A percentile compares a stretch with the other conserved stretches of the same genome.
Conservation (phyloP, 768 basidiomycete genomes). For the Gloeostereum incarnatum region DNA sequence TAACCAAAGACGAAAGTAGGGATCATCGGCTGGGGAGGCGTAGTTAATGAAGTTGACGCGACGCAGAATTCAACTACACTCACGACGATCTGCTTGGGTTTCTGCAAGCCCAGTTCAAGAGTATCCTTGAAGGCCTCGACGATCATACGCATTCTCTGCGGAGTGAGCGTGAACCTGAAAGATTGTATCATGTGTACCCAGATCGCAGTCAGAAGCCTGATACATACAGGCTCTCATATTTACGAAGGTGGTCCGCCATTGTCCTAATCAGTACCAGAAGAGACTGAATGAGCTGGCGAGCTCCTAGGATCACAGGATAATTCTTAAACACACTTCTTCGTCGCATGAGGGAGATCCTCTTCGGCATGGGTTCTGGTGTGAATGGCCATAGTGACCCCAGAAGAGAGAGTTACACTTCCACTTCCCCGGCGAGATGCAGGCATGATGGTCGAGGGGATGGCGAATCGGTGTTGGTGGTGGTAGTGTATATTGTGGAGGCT, state of each 20-base stretch:
- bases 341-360: conserved; percentile 85
- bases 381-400: conserved; percentile 73
- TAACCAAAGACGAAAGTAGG: conserved; percentile 96
- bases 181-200: conserved; percentile 3
- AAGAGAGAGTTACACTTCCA: conserved; percentile 61
- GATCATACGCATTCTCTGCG: conserved; percentile 93
- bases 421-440: conserved; percentile 70
- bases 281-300: conserved; percentile 8
- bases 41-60: conserved; percentile 6
- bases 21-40: conserved; percentile 70
- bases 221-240: conserved; percentile 79
- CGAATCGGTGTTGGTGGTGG: conserved; percentile 1
- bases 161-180: conserved; percentile 72
- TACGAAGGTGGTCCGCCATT: conserved; percentile 89
- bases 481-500: too few species aligned
- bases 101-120: conserved; percentile 77
- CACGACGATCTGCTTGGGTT: conserved; percentile 82
- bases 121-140: conserved; percentile 94
- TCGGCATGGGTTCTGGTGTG: conserved; percentile 86
- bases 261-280: too few species aligned
- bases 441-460: conserved; percentile 24
- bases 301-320: conserved; percentile 2
- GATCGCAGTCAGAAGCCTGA: conserved; percentile 3
- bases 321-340: conserved; percentile 62
- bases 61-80: conserved; percentile 25